These are phyloP conservation scores for Cryptococcus deneoformans DNA, from an alignment of 1,284 basidiomycete genomes.

Conservation along the genomic window DNA sequence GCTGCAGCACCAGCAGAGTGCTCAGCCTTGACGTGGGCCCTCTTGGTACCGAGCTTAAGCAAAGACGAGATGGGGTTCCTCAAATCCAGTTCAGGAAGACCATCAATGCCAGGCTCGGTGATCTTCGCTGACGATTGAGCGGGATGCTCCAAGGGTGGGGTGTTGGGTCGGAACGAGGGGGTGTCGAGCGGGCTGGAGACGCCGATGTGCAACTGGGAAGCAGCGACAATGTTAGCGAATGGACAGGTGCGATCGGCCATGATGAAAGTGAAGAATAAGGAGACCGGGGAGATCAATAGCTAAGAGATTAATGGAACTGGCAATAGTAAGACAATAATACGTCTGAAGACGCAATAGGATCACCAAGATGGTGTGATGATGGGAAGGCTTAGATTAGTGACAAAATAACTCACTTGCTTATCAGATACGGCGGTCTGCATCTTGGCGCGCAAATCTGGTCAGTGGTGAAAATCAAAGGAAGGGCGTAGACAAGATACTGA, in stretches of 20 bases:
- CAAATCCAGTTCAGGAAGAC: conserved; percentile 36
- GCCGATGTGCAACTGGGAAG: conserved; percentile 8
- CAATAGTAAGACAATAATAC: too few relatives aligned
- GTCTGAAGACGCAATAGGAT: background rate
- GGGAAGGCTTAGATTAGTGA: background rate
- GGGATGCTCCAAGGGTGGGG: conserved; percentile 4
- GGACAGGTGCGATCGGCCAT: conserved; percentile 3
- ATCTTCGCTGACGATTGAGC: background rate
- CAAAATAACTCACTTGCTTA: conserved; percentile 15
- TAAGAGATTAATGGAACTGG: too few relatives aligned
- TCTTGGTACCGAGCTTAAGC: conserved; percentile 59
- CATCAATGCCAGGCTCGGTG: background rate
- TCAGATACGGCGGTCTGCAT: conserved; percentile 23
- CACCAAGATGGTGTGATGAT: background rate
- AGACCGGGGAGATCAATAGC: background rate
- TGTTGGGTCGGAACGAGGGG: conserved; percentile 26
- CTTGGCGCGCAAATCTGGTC: background rate
- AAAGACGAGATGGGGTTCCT: conserved; percentile 47
- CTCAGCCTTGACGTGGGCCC: conserved; percentile 63
- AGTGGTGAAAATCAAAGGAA: background rate
- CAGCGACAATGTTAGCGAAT: conserved; percentile 9
- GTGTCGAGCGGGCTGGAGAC: conserved; percentile 9
- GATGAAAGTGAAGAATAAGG: background rate
- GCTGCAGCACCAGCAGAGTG: conserved; percentile 61
- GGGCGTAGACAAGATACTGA: background rate